These are phyloP conservation scores for Hortiboletus flavorubellus DNA, from an alignment of 768 basidiomycete species.

Conservation along the genomic window DNA sequence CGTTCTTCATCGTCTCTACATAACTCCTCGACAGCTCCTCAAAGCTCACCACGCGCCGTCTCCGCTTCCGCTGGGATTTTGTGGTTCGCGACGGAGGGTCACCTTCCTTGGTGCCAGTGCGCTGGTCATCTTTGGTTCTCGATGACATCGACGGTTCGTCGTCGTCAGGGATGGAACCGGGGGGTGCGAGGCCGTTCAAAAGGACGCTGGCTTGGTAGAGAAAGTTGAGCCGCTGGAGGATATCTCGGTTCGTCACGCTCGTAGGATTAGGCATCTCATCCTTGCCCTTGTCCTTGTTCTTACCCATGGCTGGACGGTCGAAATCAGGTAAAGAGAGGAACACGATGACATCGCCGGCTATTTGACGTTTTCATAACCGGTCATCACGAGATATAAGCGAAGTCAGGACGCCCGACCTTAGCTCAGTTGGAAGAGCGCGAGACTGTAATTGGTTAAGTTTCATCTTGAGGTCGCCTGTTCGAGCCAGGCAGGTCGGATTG, in stretches of 20 bases:
- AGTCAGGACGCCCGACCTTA: slow-evolving; percentile 17
- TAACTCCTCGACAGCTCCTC: slow-evolving; percentile 64
- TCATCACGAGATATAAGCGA: background rate
- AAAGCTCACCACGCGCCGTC: slow-evolving; percentile 31
- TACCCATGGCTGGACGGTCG: slow-evolving; percentile 51
- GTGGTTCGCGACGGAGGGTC: background rate
- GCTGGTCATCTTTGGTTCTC: background rate
- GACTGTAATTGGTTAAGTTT: slow-evolving; percentile 38
- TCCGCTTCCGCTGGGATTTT: slow-evolving; percentile 11
- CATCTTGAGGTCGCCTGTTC: slow-evolving; percentile 46
- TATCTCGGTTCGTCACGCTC: slow-evolving; percentile 64
- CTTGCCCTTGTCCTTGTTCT: slow-evolving; percentile 56
- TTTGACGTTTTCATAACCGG: background rate
- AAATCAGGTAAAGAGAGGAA: background rate
- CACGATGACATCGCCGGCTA: too few species aligned
- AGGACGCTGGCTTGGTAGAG: slow-evolving; percentile 79
- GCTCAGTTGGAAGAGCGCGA: slow-evolving; percentile 51
- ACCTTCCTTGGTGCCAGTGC: background rate
- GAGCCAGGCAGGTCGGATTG: slow-evolving; percentile 28
- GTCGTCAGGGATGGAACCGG: background rate
- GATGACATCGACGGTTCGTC: background rate
- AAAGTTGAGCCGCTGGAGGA: slow-evolving; percentile 81
- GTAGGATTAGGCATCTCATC: slow-evolving; percentile 55
- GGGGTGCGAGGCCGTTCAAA: slow-evolving; percentile 40
- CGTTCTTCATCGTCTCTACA: slow-evolving; percentile 59